Evolutionary conservation across 2,329 filamentous ascomycete species (phyloP), one percentile per base, ranked within the genome.

Genomic region (Salinomyces thailandicus): DNA sequence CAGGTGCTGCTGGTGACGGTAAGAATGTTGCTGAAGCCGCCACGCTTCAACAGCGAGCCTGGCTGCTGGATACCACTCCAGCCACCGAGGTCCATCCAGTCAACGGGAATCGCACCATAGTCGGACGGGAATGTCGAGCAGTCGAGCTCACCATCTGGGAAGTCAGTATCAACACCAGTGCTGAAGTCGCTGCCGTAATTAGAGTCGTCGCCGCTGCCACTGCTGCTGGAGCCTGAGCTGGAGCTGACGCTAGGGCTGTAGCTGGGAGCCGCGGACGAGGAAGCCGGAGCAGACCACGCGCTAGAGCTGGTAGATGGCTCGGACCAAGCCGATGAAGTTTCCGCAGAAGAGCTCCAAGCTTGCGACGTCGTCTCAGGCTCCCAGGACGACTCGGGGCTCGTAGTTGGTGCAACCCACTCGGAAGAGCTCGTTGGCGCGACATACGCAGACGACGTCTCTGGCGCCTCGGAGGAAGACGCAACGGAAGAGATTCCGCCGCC

Each of bases 61-160:
- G 52, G 48, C 1, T 43, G 45, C 62, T 94, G 86, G 43, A 95
- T 70, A 54, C 86, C 85, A 47, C 75, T 77, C 79, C 79, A 98
- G 45, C 85, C 86, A 43, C 68, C 72, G 5, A 85, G 64, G 13
- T 71, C 69, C 17, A 87, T 70, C 69, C 81, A 89, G 37, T 71
- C 56, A 18, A 91, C 64, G 33, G 75, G 36, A 31, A 93, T 54
- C 1, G 87, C 81, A 49, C 91, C 91, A 54, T 93, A 96, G 0
- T 75, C 67, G 3, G 76, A 77, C 12, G 87, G 87, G 67, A 95
- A 93, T 2, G 68, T 55, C 44, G 60, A 62, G 66, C 91, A 96
- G 46, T 71, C 62, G 37, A 93, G 52, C 49, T 76, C 61, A 41
- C 84, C 84, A 59, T 80, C 79, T 9, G 81, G 82, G 69, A 96